These are phyloP conservation scores for Eragrostis tef DNA, from an alignment of 202 grass and related monocot genomes.

Conservation along the genomic window DNA sequence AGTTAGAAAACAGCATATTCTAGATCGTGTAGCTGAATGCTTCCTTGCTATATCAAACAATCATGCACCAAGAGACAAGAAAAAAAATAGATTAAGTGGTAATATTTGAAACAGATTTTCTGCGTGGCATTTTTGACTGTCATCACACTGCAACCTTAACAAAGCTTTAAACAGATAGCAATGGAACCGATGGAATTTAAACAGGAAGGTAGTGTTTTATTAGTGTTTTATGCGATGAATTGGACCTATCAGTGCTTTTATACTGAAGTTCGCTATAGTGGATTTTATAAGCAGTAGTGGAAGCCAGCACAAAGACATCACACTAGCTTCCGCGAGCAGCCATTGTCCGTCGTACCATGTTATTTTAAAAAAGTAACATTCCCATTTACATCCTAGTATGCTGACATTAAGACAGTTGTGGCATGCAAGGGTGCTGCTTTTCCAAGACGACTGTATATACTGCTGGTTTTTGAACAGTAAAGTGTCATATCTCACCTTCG, in stretches of 20 bases:
- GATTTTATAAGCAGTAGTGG: neutral
- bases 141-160: slow-evolving; percentile 24
- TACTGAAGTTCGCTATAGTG: slow-evolving; percentile 10
- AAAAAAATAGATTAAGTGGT: slow-evolving; percentile 37
- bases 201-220: slow-evolving; percentile 12
- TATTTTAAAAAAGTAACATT: no score
- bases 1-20: neutral
- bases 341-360: no score
- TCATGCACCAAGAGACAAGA: slow-evolving; percentile 31
- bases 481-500: slow-evolving; percentile 65
- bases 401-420: no score
- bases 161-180: no score
- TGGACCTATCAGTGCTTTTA: slow-evolving; percentile 19
- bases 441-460: slow-evolving; percentile 39
- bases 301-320: slow-evolving; percentile 18
- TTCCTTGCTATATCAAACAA: slow-evolving; percentile 30
- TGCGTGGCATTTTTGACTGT: slow-evolving; percentile 9
- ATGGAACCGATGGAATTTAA: neutral
- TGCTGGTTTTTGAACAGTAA: slow-evolving; percentile 30
- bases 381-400: no score
- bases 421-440: neutral
- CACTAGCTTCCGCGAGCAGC: neutral
- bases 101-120: slow-evolving; percentile 11
- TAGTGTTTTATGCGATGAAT: slow-evolving; percentile 13
- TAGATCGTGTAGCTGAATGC: neutral